Base-by-base conservation (phyloP, 345 rosid species). In the Gossypium raimondii region DNA sequence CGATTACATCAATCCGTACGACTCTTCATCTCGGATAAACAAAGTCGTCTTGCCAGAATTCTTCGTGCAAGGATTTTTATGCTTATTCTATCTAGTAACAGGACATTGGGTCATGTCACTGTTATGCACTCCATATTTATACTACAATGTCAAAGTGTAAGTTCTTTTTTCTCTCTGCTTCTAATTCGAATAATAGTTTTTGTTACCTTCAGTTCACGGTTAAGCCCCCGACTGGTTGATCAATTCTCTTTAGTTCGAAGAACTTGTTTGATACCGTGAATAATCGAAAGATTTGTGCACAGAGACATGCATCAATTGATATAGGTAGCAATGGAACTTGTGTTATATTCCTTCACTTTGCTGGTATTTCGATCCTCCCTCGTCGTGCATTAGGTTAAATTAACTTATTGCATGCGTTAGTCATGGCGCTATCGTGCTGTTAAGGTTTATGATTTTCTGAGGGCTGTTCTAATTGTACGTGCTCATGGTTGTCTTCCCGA, bases 1-100 rank as follows among this genome's bases (percentile, higher is more conserved):
- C 55, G 95, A 88, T 81, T 90, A 86, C 80, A 84, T 88, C 81
- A 90, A 90, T 67, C 95, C 92, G 6, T 90, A 88, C 2, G 95
- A 90, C 79, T 86, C 92, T 50, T 78, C 95, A 1, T 86, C 91
- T 6, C 83, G 91, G 50, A 90, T 90, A 81, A 90, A 90, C 73
- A 81, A 78, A 0, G 89, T 87, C 65, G 72, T 88, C 72, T 27
- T 88, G 77, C 92, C 91, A 0, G 95, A 90, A 64, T 90, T 82
- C 76, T 72, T 88, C 53, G 55, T 78, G 2, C 89, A 90, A 79
- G 95, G 92, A 77, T 78, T 79, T 61, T 76, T 88, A 41, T 85
- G 86, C 57, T 34, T 85, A 63, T 84, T 88, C 82, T 86, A 78
- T 76, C 83, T 90, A 4, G 38, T 86, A 57, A 88, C 95, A 13